These are phyloP conservation scores for Trichophyton rubrum DNA, from an alignment of 2,329 filamentous ascomycete genomes.

Conservation along the genomic window DNA sequence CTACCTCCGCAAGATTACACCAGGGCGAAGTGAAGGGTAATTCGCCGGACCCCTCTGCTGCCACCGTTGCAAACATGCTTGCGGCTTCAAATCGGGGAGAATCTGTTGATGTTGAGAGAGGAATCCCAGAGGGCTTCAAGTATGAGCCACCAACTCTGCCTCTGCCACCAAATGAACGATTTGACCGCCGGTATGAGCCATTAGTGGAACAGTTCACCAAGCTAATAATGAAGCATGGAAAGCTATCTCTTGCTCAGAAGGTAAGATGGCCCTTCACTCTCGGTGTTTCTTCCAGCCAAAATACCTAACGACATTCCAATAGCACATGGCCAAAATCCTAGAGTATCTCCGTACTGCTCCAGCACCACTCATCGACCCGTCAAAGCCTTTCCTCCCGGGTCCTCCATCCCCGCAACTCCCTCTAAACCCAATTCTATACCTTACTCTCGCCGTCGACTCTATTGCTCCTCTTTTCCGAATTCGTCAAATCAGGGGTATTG, in stretches of 20 bases:
- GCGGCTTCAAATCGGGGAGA: conserved; percentile 17
- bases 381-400: conserved; percentile 48
- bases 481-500: conserved; percentile 59
- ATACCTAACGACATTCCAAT: conserved; percentile 6
- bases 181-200: conserved; percentile 75
- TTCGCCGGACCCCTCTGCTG: conserved; percentile 17
- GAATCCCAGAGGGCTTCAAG: conserved; percentile 50
- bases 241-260: conserved; percentile 78
- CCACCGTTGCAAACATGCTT: conserved; percentile 28
- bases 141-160: conserved; percentile 60
- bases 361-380: conserved; percentile 60
- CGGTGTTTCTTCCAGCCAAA: conserved; percentile 7
- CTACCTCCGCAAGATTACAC: conserved; percentile 38
- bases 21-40: conserved; percentile 24
- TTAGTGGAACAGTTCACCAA: conserved; percentile 79
- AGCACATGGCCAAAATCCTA: conserved; percentile 80
- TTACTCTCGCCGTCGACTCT: conserved; percentile 82
- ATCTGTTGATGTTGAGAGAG: conserved; percentile 19
- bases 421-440: conserved; percentile 77
- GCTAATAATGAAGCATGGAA: conserved; percentile 81
- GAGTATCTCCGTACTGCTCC: conserved; percentile 71
- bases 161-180: conserved; percentile 49
- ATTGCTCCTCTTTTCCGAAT: conserved; percentile 81
- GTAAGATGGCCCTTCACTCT: conserved; percentile 36
- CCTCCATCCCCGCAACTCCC: conserved; percentile 70